phyloP scores from a whole-genome alignment of 768 basidiomycete genomes.

The Cystobasidium ongulense region DNA sequence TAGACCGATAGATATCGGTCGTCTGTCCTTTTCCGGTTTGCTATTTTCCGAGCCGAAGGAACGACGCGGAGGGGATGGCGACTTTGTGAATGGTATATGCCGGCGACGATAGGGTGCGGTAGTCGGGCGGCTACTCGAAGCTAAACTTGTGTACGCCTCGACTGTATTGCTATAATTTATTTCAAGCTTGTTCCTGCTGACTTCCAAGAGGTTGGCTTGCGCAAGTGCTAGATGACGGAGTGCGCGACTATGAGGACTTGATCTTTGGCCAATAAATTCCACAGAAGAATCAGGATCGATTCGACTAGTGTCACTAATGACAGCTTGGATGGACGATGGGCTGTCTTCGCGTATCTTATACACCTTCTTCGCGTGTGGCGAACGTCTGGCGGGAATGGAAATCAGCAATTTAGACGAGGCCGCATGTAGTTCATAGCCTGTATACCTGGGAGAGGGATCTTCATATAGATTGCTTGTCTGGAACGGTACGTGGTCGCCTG shows the following conservation, averaged over 20 bases:
- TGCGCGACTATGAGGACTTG: neutral
- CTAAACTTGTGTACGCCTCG: neutral
- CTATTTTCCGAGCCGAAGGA: neutral
- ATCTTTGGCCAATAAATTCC: neutral
- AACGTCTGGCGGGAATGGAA: too few relatives aligned
- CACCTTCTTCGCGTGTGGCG: neutral
- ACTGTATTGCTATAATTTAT: neutral
- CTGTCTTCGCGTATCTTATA: neutral
- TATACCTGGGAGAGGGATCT: neutral
- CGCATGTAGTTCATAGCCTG: too few relatives aligned
- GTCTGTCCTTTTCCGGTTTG: neutral
- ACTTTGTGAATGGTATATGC: neutral
- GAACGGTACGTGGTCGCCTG: neutral
- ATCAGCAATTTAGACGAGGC: too few relatives aligned
- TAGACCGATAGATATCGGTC: neutral
- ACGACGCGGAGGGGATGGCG: neutral
- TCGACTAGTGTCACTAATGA: neutral
- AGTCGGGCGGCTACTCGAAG: neutral
- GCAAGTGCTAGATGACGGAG: conserved; percentile 6
- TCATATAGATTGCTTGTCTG: neutral
- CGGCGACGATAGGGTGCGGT: neutral
- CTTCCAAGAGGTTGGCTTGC: conserved; percentile 5
- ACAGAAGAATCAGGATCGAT: conserved; percentile 4
- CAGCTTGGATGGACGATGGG: neutral
- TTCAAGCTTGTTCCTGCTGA: neutral